Conservation (phyloP, 2,329 filamentous ascomycete species). For the Bipolaris bicolor region DNA sequence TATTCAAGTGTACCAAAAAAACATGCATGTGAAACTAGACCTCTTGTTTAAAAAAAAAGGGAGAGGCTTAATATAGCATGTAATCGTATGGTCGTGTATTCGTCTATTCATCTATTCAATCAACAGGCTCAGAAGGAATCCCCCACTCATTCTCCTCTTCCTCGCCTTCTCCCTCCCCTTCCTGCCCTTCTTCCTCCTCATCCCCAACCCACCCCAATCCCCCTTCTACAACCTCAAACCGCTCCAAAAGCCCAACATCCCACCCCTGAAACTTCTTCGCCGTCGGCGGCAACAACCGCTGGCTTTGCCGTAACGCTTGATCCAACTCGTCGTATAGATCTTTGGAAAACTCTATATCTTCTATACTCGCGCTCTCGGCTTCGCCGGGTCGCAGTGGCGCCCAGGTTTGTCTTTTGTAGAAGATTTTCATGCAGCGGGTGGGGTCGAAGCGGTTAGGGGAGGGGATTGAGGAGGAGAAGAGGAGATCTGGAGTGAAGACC, state of each 20-base stretch:
- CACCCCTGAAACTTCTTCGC: slow-evolving; percentile 69
- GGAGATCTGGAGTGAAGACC: slow-evolving; percentile 66
- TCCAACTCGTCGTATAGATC: slow-evolving; percentile 57
- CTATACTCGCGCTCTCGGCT: slow-evolving; percentile 52
- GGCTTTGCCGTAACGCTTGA: slow-evolving; percentile 56
- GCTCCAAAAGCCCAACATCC: slow-evolving; percentile 68
- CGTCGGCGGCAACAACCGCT: slow-evolving; percentile 59
- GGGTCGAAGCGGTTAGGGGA: slow-evolving; percentile 41
- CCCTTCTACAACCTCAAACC: slow-evolving; percentile 52
- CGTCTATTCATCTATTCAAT: neutral
- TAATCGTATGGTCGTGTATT: no score
- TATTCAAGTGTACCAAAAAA: no score
- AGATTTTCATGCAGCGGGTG: slow-evolving; percentile 62
- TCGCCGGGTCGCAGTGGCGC: slow-evolving; percentile 36
- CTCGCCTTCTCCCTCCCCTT: neutral
- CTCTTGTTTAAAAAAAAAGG: no score
- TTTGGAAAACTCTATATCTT: slow-evolving; percentile 60
- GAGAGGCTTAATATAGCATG: no score
- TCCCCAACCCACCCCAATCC: slow-evolving; percentile 1
- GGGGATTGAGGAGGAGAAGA: slow-evolving; percentile 57
- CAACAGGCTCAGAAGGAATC: slow-evolving; percentile 10
- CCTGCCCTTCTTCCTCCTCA: neutral
- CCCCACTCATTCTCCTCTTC: neutral
- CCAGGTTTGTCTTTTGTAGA: slow-evolving; percentile 54
- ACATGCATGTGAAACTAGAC: no score